Evolutionary conservation across 306 rosid species (phyloP).

Genomic region (Trifolium fragiferum): DNA sequence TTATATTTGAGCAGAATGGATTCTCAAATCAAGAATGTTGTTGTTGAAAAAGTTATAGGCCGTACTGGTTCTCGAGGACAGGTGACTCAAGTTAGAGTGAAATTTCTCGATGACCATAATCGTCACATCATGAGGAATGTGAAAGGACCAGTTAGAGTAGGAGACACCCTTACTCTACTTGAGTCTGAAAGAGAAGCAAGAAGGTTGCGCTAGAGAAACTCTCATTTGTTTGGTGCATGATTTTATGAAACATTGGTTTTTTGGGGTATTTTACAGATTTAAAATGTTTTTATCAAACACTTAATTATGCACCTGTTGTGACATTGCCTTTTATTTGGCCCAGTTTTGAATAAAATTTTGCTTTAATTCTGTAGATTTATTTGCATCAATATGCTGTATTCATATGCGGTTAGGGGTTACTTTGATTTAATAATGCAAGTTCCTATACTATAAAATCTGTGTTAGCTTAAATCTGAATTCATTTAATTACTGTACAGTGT

Average conservation of each 20-base stretch:
- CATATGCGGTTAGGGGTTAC: background rate
- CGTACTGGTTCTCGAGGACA: constrained; percentile 26
- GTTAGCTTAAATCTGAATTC: background rate
- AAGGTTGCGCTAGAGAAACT: background rate
- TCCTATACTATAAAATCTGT: background rate
- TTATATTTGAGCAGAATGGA: constrained; percentile 15
- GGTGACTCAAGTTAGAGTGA: constrained; percentile 31
- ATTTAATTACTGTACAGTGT: background rate
- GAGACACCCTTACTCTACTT: background rate
- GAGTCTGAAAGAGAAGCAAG: constrained; percentile 35
- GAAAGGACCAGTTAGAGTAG: constrained; percentile 10
- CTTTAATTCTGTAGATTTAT: background rate
- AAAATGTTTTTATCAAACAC: background rate
- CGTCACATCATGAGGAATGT: constrained; percentile 18
- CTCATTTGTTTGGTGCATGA: background rate
- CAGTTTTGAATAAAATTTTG: background rate
- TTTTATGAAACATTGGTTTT: background rate
- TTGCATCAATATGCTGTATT: background rate
- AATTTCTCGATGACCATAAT: background rate
- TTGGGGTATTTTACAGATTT: background rate
- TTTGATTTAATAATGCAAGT: background rate
- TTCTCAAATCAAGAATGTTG: background rate
- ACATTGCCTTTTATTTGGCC: background rate
- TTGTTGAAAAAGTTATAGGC: background rate
- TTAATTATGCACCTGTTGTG: background rate